These are phyloP conservation scores for Pseudoperonospora humuli DNA, from an alignment of 352 stramenopile genomes.

Conservation along the genomic window DNA sequence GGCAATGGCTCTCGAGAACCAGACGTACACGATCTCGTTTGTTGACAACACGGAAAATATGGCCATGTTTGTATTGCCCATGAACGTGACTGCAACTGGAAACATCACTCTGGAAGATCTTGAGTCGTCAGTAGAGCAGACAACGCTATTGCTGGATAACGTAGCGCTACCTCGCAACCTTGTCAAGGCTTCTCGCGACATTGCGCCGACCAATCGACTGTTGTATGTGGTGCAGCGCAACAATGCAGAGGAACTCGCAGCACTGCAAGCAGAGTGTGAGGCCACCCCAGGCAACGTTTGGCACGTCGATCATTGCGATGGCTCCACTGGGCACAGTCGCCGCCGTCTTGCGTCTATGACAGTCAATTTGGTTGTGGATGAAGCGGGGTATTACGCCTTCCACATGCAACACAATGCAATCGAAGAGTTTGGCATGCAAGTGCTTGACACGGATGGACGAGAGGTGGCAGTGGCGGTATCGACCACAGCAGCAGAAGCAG, in stretches of 20 bases:
- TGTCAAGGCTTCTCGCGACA: constrained; percentile 30
- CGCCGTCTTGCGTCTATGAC: constrained; percentile 27
- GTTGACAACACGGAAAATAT: constrained; percentile 40
- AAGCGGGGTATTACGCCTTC: constrained; percentile 28
- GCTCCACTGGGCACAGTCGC: constrained; percentile 20
- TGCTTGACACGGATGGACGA: constrained; percentile 14
- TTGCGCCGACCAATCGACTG: constrained; percentile 30
- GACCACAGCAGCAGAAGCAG: constrained; percentile 13
- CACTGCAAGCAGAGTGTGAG: constrained; percentile 31
- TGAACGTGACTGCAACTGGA: constrained; percentile 13
- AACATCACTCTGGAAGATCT: constrained; percentile 19
- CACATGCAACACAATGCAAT: constrained; percentile 47
- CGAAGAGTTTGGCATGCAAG: constrained; percentile 36
- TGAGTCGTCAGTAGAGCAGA: constrained; percentile 17
- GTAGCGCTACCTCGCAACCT: constrained; percentile 36
- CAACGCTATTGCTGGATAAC: constrained; percentile 25
- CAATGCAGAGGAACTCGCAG: constrained; percentile 33
- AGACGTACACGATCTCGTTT: constrained; percentile 34
- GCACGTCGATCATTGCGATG: constrained; percentile 46
- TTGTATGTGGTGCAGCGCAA: constrained; percentile 44
- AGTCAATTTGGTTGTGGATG: constrained; percentile 33
- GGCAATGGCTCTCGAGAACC: constrained; percentile 34
- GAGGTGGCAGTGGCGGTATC: constrained; percentile 7
- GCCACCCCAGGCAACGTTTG: constrained; percentile 30
- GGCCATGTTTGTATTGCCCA: constrained; percentile 32